These are phyloP conservation scores for Thelonectria discophora DNA, from an alignment of 2,329 filamentous ascomycete genomes.

Conservation along the genomic window DNA sequence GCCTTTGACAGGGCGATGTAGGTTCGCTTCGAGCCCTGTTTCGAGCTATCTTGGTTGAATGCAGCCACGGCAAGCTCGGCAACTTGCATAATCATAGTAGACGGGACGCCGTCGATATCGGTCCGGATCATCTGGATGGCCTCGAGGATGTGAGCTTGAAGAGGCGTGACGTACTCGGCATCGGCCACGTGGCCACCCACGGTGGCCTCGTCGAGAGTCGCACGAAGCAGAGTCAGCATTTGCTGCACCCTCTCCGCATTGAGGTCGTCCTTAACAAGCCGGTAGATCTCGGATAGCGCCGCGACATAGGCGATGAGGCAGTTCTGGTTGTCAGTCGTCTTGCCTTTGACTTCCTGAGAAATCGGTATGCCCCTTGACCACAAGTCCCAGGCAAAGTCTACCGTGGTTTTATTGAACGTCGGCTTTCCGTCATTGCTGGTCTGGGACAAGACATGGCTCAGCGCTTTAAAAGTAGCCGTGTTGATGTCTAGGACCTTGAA, in stretches of 20 bases:
- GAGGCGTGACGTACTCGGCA: slow-evolving; percentile 74
- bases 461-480: slow-evolving; percentile 74
- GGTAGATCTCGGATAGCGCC: slow-evolving; percentile 79
- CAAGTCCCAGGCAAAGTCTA: slow-evolving; percentile 72
- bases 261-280: slow-evolving; percentile 72
- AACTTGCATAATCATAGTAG: slow-evolving; percentile 73
- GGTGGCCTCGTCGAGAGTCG: slow-evolving; percentile 76
- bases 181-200: slow-evolving; percentile 75
- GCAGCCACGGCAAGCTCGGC: slow-evolving; percentile 77
- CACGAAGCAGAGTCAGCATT: slow-evolving; percentile 76
- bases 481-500: slow-evolving; percentile 74
- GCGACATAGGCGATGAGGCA: slow-evolving; percentile 87
- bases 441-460: slow-evolving; percentile 69
- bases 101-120: slow-evolving; percentile 70
- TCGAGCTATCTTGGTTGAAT: slow-evolving; percentile 58
- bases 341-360: slow-evolving; percentile 46
- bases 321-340: slow-evolving; percentile 74
- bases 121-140: slow-evolving; percentile 74
- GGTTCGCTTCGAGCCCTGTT: slow-evolving; percentile 67
- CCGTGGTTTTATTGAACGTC: slow-evolving; percentile 59
- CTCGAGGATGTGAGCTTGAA: slow-evolving; percentile 76
- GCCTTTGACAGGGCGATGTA: slow-evolving; percentile 91
- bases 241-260: slow-evolving; percentile 68
- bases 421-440: slow-evolving; percentile 54
- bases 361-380: slow-evolving; percentile 74